Evolutionary conservation across 169 alveolate species (phyloP).

Genomic region (Eimeria acervulina): DNA sequence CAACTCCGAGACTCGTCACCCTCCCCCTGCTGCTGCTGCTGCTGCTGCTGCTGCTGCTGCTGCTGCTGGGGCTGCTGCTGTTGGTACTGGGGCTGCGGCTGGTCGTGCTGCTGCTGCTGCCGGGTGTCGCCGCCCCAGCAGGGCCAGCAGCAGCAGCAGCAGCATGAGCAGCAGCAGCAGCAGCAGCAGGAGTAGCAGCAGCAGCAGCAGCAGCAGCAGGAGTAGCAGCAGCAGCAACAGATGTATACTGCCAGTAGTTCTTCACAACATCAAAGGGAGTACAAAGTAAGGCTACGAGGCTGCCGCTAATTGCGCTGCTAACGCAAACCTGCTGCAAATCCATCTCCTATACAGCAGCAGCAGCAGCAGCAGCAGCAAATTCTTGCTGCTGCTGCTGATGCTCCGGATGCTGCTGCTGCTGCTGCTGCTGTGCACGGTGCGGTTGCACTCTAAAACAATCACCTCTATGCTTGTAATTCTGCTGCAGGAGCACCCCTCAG

Average conservation of each 20-base stretch:
- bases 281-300: conserved; percentile 77
- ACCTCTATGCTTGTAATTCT: not conserved
- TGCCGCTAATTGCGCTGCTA: conserved; percentile 74
- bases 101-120: not conserved
- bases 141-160: not conserved
- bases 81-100: not conserved
- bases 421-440: no score
- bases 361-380: no score
- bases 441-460: not conserved
- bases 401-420: no score
- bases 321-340: conserved; percentile 58
- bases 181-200: not conserved
- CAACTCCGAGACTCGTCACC: conserved; percentile 3
- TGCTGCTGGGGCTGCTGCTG: no score
- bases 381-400: no score
- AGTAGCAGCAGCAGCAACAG: not conserved
- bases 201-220: conserved; percentile 19
- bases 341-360: no score
- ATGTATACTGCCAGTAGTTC: conserved; percentile 83
- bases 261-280: conserved; percentile 86
- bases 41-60: not conserved
- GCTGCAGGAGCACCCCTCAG: not conserved
- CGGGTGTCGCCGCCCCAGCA: no score
- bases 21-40: not conserved
- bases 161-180: no score